These are phyloP conservation scores for Zygnema circumcarinatum DNA, from an alignment of 139 green algal genomes.

Conservation along the genomic window DNA sequence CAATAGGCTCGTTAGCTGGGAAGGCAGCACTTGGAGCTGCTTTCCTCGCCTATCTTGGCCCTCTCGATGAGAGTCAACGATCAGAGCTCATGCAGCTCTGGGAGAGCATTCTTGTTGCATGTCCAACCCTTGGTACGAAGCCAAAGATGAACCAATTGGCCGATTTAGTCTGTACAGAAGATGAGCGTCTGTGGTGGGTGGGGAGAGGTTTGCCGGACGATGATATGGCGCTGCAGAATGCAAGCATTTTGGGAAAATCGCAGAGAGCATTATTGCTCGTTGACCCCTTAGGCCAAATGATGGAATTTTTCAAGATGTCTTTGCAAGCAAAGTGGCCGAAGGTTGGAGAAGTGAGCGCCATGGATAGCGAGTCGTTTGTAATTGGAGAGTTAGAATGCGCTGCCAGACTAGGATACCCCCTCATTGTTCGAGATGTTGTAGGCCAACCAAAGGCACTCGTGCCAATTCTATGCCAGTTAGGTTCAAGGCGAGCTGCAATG, in stretches of 20 bases:
- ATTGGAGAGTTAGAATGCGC: conserved; percentile 19
- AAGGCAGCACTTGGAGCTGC: conserved; percentile 22
- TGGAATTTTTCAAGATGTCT: conserved; percentile 32
- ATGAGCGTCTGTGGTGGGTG: conserved; percentile 32
- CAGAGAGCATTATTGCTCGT: conserved; percentile 20
- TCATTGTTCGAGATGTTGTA: conserved; percentile 33
- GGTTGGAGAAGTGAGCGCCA: neutral
- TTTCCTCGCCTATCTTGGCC: conserved; percentile 41
- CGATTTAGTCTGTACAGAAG: conserved; percentile 14
- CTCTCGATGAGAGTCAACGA: conserved; percentile 20
- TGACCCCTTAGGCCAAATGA: conserved; percentile 43
- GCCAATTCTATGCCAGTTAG: conserved; percentile 16
- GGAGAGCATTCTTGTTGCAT: conserved; percentile 11
- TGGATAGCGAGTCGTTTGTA: neutral
- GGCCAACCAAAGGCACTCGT: neutral
- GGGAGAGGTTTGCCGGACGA: conserved; percentile 31
- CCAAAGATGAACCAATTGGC: neutral
- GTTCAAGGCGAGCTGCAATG: neutral
- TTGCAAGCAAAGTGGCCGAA: neutral
- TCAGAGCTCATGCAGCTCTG: conserved; percentile 21
- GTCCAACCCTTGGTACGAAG: neutral
- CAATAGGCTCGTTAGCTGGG: conserved; percentile 17
- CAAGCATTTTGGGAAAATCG: conserved; percentile 7
- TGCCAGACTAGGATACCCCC: conserved; percentile 19
- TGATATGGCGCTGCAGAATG: conserved; percentile 41